These are phyloP conservation scores for Aspergillus puulaauensis DNA, from an alignment of 2,329 filamentous ascomycete genomes.

Conservation along the genomic window DNA sequence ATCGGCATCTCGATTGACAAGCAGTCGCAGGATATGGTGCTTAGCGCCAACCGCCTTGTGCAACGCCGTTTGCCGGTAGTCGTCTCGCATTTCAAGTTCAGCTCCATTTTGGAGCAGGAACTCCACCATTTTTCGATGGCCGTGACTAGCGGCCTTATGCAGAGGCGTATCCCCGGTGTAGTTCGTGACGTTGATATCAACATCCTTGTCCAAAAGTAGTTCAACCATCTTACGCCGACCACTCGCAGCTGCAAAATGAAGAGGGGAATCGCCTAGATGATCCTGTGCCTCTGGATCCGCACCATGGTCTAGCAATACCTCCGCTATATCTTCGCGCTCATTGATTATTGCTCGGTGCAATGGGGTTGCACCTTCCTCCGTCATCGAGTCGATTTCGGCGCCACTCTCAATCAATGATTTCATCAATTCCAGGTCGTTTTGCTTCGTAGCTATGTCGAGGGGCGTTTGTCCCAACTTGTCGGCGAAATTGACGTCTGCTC, in stretches of 20 bases:
- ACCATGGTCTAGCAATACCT: constrained; percentile 22
- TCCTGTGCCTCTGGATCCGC: constrained; percentile 26
- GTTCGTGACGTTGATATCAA: constrained; percentile 26
- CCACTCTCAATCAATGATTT: constrained; percentile 15
- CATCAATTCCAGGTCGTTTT: constrained; percentile 19
- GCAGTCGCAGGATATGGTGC: constrained; percentile 21
- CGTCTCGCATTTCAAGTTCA: constrained; percentile 25
- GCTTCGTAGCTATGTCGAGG: constrained; percentile 19
- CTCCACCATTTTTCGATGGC: constrained; percentile 27
- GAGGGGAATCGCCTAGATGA: constrained; percentile 23
- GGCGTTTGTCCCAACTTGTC: constrained; percentile 20
- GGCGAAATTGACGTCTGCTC: constrained; percentile 22
- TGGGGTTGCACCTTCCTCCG: constrained; percentile 20
- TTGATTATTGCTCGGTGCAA: constrained; percentile 22
- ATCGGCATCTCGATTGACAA: constrained; percentile 20
- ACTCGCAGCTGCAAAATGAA: constrained; percentile 22
- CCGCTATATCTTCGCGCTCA: constrained; percentile 24
- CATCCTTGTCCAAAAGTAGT: constrained; percentile 24
- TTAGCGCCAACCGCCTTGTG: constrained; percentile 21
- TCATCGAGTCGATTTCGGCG: constrained; percentile 15
- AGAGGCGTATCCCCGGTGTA: constrained; percentile 28
- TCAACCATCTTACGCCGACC: constrained; percentile 18
- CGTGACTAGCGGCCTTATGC: constrained; percentile 27
- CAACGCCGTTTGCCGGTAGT: constrained; percentile 21
- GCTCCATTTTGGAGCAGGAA: constrained; percentile 27